A percentile compares a stretch with the other conserved stretches of the same genome.
Evolutionary conservation across 2,329 filamentous ascomycete species (phyloP).

Genomic region (Botryotinia convoluta): DNA sequence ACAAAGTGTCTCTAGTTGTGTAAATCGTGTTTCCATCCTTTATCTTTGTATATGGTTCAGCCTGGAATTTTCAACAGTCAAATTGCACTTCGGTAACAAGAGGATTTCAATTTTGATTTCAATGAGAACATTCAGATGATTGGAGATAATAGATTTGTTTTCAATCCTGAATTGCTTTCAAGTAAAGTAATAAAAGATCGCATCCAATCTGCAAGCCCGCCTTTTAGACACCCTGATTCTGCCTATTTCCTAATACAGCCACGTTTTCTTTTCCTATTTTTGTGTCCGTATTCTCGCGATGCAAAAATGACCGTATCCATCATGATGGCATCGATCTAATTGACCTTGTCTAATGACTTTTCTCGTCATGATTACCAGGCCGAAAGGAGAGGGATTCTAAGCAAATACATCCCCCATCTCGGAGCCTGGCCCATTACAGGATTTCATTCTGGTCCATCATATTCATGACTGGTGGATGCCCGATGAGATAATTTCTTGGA

Average conservation of each 20-base stretch:
- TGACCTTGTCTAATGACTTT: background rate
- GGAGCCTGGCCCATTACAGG: background rate
- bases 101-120: background rate
- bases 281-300: background rate
- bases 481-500: background rate
- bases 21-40: background rate
- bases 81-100: background rate
- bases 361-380: background rate
- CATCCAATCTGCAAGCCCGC: background rate
- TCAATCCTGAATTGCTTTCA: background rate
- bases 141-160: background rate
- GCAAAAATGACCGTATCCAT: background rate
- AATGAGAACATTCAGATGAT: background rate
- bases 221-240: background rate
- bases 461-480: background rate
- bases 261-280: background rate
- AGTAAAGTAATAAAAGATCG: background rate
- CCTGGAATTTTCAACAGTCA: background rate
- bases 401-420: background rate
- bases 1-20: background rate
- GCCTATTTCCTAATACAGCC: background rate
- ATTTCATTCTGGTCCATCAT: background rate
- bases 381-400: background rate
- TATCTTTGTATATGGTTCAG: background rate
- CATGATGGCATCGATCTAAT: background rate